Conservation (phyloP, 768 basidiomycete genomes). For the Lentinula detonsa region DNA sequence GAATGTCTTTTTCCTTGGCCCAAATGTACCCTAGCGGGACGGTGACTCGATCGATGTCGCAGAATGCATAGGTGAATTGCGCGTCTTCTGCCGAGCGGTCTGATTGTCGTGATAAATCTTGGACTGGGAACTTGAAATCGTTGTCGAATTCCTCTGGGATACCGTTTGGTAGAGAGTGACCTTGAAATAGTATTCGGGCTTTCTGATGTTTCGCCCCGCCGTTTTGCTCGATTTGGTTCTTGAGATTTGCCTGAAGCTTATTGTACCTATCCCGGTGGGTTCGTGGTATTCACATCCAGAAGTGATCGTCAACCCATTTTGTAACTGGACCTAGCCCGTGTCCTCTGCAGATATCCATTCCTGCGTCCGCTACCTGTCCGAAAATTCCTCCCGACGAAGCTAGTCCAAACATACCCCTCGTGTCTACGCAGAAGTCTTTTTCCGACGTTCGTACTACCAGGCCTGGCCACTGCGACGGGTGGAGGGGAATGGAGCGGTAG, state of each 20-base stretch:
- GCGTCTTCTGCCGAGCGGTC: too few relatives aligned
- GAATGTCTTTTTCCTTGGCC: conserved; percentile 19
- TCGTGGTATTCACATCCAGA: not conserved
- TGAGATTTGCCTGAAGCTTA: too few relatives aligned
- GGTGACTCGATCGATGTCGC: too few relatives aligned
- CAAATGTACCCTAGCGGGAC: conserved; percentile 22
- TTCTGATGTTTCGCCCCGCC: too few relatives aligned
- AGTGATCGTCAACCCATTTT: conserved; percentile 30
- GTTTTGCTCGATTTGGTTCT: too few relatives aligned
- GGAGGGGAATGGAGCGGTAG: conserved; percentile 27
- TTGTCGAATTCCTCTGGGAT: too few relatives aligned
- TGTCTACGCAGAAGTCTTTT: conserved; percentile 17
- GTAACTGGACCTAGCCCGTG: not conserved
- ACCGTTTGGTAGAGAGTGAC: too few relatives aligned
- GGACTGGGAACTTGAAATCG: too few relatives aligned
- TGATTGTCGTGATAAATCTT: too few relatives aligned
- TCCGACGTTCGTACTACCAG: conserved; percentile 11
- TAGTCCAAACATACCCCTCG: conserved; percentile 23
- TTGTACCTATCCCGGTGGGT: too few relatives aligned
- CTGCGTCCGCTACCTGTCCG: conserved; percentile 26
- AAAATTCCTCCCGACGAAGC: conserved; percentile 28
- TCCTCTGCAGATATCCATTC: conserved; percentile 8
- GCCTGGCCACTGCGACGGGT: conserved; percentile 29
- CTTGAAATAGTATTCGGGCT: too few relatives aligned
- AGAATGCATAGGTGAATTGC: too few relatives aligned